Conservation (phyloP, 192 early-diverging fungal genomes). For the Umbelopsis sp. region DNA sequence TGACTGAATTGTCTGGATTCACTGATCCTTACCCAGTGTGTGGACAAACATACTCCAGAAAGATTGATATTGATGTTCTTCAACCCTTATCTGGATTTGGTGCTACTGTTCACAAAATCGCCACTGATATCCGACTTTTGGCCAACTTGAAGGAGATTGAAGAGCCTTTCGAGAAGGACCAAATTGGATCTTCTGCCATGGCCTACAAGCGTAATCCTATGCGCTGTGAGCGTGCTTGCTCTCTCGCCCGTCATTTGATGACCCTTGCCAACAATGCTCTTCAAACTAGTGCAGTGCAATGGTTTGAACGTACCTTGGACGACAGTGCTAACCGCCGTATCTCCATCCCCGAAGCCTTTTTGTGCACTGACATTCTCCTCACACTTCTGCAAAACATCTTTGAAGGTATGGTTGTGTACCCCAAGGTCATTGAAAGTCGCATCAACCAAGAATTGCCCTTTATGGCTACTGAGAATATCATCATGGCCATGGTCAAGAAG, state of each 20-base stretch:
- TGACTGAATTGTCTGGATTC: constrained; percentile 90
- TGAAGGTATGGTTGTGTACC: constrained; percentile 97
- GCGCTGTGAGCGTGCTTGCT: constrained; percentile 97
- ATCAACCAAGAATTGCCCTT: constrained; percentile 96
- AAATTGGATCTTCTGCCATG: constrained; percentile 98
- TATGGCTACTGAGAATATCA: constrained; percentile 99
- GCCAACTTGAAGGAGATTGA: constrained; percentile 98
- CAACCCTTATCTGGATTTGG: constrained; percentile 88
- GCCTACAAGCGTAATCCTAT: constrained; percentile 99
- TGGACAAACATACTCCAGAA: constrained; percentile 98
- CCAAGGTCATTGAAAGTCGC: constrained; percentile 87
- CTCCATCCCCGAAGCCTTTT: constrained; percentile 93
- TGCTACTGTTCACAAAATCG: constrained; percentile 95
- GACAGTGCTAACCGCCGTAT: constrained; percentile 97
- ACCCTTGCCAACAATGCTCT: constrained; percentile 84
- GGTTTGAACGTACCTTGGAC: constrained; percentile 98
- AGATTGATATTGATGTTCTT: constrained; percentile 94
- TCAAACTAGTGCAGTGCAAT: constrained; percentile 91
- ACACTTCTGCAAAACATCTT: constrained; percentile 95
- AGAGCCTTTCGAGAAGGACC: constrained; percentile 99
- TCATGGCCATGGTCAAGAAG: constrained; percentile 98
- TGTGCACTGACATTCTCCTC: constrained; percentile 96
- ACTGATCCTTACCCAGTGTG: constrained; percentile 84
- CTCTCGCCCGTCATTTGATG: constrained; percentile 94
- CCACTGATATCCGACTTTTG: constrained; percentile 93